Base-by-base conservation (phyloP, 176 grass and related monocot species). In the Oryza officinalis region DNA sequence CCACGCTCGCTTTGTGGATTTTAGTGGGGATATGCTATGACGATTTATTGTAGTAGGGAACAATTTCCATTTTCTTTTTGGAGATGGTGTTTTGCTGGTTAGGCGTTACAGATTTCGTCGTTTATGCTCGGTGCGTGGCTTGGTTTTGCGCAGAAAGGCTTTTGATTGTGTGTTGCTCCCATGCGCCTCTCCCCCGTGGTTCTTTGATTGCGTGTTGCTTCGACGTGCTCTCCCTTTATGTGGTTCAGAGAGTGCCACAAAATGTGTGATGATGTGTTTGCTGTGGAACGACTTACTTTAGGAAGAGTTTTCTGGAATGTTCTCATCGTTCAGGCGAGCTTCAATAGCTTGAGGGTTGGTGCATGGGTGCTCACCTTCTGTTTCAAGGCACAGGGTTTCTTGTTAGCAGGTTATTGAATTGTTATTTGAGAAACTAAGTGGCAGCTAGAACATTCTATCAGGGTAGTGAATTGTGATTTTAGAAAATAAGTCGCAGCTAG, bases 271-370 rank as follows among this genome's bases (percentile, higher is more conserved):
- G n/a, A n/a, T 70, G 30, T 13, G 32, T 27, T 50, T 57, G 45
- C 14, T 17, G 30, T 69, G 50, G 10, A 52, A 80, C 8, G 64
- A 26, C 13, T 33, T 27, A 67, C 77, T 80, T 69, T 7, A 54
- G 8, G 30, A 38, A 57, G 46, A 69, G 6, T 69, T 69, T 17
- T 12, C 20, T 54, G 11, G 57, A 27, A 47, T 67, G 50, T 81
- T 81, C 45, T 71, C 26, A 37, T 81, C 65, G 79, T 71, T 81
- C 67, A 10, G 31, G 52, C 18, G 47, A 28, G 23, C 23, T 60
- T 40, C 15, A 49, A 11, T 49, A 8, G 5, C 33, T 35, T 35
- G 33, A 38, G 37, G 7, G 37, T 38, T 38, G 37, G 37, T 38
- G 10, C 6, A n/a, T 15, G 38, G n/a, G 4, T 72, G 2, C 41